These are phyloP conservation scores for Pezizomycotina sp. DNA, from an alignment of 2,329 filamentous ascomycete genomes.

Conservation along the genomic window DNA sequence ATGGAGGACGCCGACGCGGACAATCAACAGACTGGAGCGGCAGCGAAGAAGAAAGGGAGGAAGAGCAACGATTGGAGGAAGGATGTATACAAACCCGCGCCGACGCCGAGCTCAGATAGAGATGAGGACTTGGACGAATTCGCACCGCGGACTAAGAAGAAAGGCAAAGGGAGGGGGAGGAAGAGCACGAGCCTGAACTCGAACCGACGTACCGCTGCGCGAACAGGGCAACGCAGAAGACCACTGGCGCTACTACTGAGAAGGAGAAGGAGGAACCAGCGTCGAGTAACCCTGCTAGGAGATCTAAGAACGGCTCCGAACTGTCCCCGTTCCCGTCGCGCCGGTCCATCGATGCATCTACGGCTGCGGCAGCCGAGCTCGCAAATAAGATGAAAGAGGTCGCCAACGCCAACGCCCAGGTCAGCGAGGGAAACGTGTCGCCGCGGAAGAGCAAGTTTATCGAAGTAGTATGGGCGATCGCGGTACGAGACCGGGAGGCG, in stretches of 20 bases:
- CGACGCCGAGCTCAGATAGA: constrained; percentile 18
- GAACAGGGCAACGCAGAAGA: constrained; percentile 30
- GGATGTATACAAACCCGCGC: constrained; percentile 21
- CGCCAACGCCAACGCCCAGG: not conserved
- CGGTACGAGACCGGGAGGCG: constrained; percentile 31
- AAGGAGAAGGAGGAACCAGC: constrained; percentile 18
- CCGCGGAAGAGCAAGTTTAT: constrained; percentile 35
- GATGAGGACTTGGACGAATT: constrained; percentile 24
- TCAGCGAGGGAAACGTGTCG: not conserved
- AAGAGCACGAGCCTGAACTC: constrained; percentile 7
- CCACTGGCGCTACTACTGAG: constrained; percentile 25
- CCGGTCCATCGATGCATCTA: not conserved
- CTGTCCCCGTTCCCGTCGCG: not conserved
- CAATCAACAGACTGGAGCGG: constrained; percentile 28
- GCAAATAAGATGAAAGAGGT: constrained; percentile 3
- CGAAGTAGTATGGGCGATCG: constrained; percentile 77
- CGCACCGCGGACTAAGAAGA: constrained; percentile 16
- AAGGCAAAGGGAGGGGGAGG: constrained; percentile 6
- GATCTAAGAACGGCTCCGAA: not conserved
- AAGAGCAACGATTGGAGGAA: constrained; percentile 23
- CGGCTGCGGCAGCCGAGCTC: not conserved
- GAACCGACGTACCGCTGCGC: constrained; percentile 23
- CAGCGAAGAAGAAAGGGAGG: constrained; percentile 26
- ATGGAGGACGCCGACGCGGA: constrained; percentile 19
- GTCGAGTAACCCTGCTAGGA: constrained; percentile 1